Percentiles rank a stretch among this genome's conserved stretches.
These are phyloP conservation scores for Nelumbo lutea DNA, from an alignment of 164 flowering plant species.

Conservation along the genomic window DNA sequence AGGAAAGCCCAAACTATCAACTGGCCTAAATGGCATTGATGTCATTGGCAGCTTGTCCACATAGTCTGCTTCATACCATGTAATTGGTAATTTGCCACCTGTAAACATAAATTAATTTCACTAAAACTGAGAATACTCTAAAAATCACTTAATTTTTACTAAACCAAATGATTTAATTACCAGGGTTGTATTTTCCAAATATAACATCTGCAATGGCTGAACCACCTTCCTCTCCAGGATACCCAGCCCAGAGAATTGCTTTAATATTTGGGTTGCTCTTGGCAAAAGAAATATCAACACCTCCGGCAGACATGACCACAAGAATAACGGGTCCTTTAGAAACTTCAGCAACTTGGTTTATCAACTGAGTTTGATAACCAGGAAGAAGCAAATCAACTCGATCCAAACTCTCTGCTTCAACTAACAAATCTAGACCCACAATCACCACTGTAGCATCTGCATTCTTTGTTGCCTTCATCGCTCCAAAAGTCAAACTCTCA, in stretches of 20 bases:
- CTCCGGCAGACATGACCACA: slow-evolving; percentile 20
- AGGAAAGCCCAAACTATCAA: background rate
- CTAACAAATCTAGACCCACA: slow-evolving; percentile 12
- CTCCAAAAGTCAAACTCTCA: background rate
- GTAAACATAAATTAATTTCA: too few relatives aligned
- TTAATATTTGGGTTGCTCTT: slow-evolving; percentile 7
- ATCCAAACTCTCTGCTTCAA: slow-evolving; percentile 20
- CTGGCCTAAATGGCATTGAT: background rate
- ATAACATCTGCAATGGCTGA: slow-evolving; percentile 26
- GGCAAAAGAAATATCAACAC: slow-evolving; percentile 21
- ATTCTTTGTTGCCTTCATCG: slow-evolving; percentile 10
- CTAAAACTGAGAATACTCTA: too few relatives aligned
- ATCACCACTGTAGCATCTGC: slow-evolving; percentile 17
- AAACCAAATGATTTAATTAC: background rate
- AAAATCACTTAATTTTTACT: too few relatives aligned
- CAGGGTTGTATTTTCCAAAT: slow-evolving; percentile 22
- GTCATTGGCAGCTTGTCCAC: background rate
- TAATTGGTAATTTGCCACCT: background rate
- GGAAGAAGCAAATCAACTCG: slow-evolving; percentile 16
- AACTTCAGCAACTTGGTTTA: slow-evolving; percentile 10
- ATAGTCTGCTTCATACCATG: background rate
- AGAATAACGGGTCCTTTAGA: slow-evolving; percentile 23
- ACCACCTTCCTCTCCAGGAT: slow-evolving; percentile 33
- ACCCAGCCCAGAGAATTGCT: slow-evolving; percentile 31
- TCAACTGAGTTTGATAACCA: slow-evolving; percentile 12